Base-by-base conservation (phyloP, 140 eudicot species). In the Ambrosia hybrid region DNA sequence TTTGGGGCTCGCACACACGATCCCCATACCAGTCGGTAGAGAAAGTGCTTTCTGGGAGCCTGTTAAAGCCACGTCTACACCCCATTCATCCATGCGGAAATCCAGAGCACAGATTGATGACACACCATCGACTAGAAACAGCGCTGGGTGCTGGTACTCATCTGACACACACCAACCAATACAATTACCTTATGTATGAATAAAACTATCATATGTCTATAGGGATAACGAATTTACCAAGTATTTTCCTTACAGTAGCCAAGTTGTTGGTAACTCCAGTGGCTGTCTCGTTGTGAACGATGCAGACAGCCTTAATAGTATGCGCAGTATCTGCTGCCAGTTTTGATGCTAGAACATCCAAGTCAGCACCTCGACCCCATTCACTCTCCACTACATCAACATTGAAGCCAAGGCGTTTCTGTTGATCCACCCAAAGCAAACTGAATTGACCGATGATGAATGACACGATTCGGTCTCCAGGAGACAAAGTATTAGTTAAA, bases 31-130 rank as follows among this genome's bases (percentile, higher is more conserved):
- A 12, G 99, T 94, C 30, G 99, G 99, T 49, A 94, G 96, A 52
- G 99, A 94, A 13, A 94, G 94, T 21, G 99, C 99, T 72, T 94
- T 94, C 73, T 94, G 99, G 8, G 99, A 94, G 9, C 99, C 99
- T 7, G 99, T 94, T 36, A 94, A 67, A 6, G 99, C 99, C 75
- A 94, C 99, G 73, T 94, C 99, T 1, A 94, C 78, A 10, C 99
- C 99, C 99, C 99, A 94, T 75, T 94, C 99, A 51, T 94, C 99
- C 99, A 94, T 94, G 79, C 99, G 97, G 71, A 94, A 94, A 82
- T 94, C 99, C 55, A 94, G 87, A 5, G 99, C 99, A 62, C 99
- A 90, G 30, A 94, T 94, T 34, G 99, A 94, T 11, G 99, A 94
- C 37, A 94, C 99, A 1, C 99, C 99, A 51, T 94, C 99, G 16